These are phyloP conservation scores for Chamaecrista fasciculata DNA, from an alignment of 306 rosid genomes.

Conservation along the genomic window DNA sequence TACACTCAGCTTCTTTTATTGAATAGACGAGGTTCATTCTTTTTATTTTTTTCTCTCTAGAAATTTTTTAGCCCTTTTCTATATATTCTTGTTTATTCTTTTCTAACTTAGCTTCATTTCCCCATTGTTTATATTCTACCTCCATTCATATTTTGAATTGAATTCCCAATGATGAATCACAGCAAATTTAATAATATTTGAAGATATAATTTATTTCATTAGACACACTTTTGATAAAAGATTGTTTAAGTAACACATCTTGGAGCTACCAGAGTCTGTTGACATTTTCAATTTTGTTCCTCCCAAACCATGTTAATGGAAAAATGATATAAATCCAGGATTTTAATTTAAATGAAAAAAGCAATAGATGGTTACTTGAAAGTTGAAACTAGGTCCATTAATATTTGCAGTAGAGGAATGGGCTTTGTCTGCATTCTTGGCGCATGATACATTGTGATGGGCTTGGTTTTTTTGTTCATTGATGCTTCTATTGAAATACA, in stretches of 20 bases:
- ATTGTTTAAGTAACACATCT: not conserved
- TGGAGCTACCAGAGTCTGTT: not conserved
- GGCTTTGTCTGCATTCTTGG: not conserved
- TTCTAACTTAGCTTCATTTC: constrained; percentile 1
- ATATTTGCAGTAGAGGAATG: not conserved
- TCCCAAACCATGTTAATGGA: not conserved
- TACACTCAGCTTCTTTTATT: not conserved
- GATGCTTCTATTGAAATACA: not conserved
- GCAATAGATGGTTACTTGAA: not conserved
- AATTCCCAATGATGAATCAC: not conserved
- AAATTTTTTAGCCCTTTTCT: not conserved
- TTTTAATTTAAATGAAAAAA: not conserved
- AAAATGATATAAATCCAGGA: not conserved
- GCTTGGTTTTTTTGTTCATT: not conserved
- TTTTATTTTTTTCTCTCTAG: not conserved
- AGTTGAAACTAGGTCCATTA: not conserved
- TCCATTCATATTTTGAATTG: not conserved
- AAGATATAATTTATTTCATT: constrained; percentile 2
- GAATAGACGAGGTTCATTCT: constrained; percentile 1
- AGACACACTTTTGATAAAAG: not conserved
- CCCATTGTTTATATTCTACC: constrained; percentile 16
- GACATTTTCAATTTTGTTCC: not conserved
- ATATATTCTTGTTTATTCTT: not conserved
- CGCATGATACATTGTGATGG: not conserved
- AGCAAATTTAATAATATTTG: not conserved